Base-by-base conservation (phyloP, 2,329 filamentous ascomycete genomes). In the Trichoderma aggressivum region DNA sequence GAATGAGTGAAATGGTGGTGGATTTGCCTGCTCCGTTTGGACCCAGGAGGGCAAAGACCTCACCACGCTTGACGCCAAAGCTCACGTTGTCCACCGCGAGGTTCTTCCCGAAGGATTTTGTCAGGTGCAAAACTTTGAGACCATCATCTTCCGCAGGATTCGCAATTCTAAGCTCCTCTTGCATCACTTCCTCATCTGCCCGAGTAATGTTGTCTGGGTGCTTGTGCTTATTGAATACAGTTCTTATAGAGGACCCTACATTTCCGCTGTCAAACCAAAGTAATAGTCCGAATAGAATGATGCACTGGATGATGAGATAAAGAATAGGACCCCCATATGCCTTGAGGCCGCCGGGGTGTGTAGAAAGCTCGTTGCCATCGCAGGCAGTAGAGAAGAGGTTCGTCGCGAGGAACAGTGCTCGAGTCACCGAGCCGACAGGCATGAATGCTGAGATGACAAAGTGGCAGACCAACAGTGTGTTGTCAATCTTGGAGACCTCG, bases 1-100 rank as follows among this genome's bases (percentile, higher is more conserved):
- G 89, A 74, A 98, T 94, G 56, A 97, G 84, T 1, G 91, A 93
- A 75, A 98, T 97, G 0, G 92, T 97, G 0, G 94, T 97, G 0
- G 91, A 94, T 77, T 98, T 98, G 71, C 94, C 94, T 1, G 94
- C 95, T 28, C 94, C 94, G 77, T 97, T 97, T 18, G 94, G 94
- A 0, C 94, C 94, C 1, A 98, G 87, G 0, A 98, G 86, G 0
- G 94, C 94, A 81, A 97, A 97, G 1, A 97, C 92, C 78, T 97
- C 92, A 63, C 92, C 91, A 62, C 88, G 89, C 18, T 88, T 87
- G 36, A 98, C 91, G 21, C 91, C 91, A 76, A 98, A 97, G 0
- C 91, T 93, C 55, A 97, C 88, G 76, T 97, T 92, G 75, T 97
- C 91, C n/a, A 98, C 94, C 3, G 93, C 94, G 1, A 90, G 89